Percentiles rank a stretch among this genome's conserved stretches.
phyloP scores from a whole-genome alignment of 495 filamentous ascomycete genomes.

The Penicillium soppii region DNA sequence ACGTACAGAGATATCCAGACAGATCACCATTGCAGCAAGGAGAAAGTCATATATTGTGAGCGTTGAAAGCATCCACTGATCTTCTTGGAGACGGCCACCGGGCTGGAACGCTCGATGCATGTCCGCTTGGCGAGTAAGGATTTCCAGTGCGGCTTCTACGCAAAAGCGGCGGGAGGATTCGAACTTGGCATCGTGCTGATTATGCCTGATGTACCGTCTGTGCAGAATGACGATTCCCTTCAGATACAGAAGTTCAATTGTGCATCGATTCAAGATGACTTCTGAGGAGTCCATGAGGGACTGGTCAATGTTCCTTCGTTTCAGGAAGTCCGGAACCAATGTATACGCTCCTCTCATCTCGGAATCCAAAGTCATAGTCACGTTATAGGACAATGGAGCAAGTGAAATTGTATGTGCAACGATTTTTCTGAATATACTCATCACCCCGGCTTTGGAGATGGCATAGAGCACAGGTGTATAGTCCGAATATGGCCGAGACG shows the following conservation, averaged over 20 bases:
- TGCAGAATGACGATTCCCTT: constrained; percentile 44
- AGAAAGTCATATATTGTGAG: constrained; percentile 49
- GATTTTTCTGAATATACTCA: constrained; percentile 36
- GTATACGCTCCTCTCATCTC: constrained; percentile 29
- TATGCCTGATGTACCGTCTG: constrained; percentile 36
- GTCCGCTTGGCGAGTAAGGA: constrained; percentile 35
- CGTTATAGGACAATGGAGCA: constrained; percentile 27
- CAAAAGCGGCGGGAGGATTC: constrained; percentile 40
- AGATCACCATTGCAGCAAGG: constrained; percentile 50
- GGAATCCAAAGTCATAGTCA: constrained; percentile 30
- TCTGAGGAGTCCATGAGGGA: constrained; percentile 23
- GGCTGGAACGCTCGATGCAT: constrained; percentile 33
- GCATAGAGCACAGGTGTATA: too few species aligned
- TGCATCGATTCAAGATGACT: constrained; percentile 18
- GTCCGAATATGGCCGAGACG: constrained; percentile 18
- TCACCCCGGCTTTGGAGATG: constrained; percentile 45
- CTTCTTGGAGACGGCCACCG: constrained; percentile 41
- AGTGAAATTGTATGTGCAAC: constrained; percentile 30
- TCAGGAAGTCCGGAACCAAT: constrained; percentile 7
- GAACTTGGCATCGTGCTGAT: constrained; percentile 21
- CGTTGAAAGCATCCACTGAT: constrained; percentile 48
- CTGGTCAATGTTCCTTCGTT: constrained; percentile 4
- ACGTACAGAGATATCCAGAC: constrained; percentile 40
- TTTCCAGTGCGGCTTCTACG: constrained; percentile 39
- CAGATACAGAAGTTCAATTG: constrained; percentile 25